These are phyloP conservation scores for Lasiodiplodia citricola DNA, from an alignment of 2,329 filamentous ascomycete species.

Conservation along the genomic window DNA sequence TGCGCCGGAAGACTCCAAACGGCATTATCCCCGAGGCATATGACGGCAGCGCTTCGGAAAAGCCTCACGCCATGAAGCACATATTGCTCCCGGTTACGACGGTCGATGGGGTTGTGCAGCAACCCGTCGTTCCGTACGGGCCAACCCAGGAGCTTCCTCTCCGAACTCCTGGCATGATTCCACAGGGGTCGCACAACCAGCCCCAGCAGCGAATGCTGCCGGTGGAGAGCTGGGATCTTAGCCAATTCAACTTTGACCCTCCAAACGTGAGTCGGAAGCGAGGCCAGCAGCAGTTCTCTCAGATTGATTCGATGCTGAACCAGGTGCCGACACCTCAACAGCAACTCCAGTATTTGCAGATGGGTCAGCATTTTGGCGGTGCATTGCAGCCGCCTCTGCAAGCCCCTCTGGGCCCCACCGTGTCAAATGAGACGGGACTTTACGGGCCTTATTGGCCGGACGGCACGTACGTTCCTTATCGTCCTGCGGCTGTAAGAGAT, in stretches of 20 bases:
- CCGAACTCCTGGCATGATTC: slow-evolving; percentile 35
- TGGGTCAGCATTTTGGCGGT: slow-evolving; percentile 39
- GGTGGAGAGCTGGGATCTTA: slow-evolving; percentile 12
- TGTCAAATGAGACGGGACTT: slow-evolving; percentile 48
- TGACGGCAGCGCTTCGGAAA: slow-evolving; percentile 75
- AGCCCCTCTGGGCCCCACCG: slow-evolving; percentile 44
- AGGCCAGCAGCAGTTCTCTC: slow-evolving; percentile 53
- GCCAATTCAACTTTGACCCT: slow-evolving; percentile 17
- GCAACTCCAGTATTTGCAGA: slow-evolving; percentile 57
- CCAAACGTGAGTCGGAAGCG: slow-evolving; percentile 41
- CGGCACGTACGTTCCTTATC: slow-evolving; percentile 47
- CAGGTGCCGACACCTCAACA: slow-evolving; percentile 63
- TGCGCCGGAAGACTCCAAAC: slow-evolving; percentile 90
- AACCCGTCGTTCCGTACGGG: slow-evolving; percentile 36
- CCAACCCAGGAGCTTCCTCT: slow-evolving; percentile 45
- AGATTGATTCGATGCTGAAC: slow-evolving; percentile 66
- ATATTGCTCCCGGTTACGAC: slow-evolving; percentile 71
- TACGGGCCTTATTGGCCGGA: slow-evolving; percentile 50
- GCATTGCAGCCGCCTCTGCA: slow-evolving; percentile 42
- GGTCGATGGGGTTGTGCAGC: slow-evolving; percentile 41
- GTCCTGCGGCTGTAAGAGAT: slow-evolving; percentile 47
- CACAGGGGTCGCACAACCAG: slow-evolving; percentile 12
- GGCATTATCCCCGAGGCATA: slow-evolving; percentile 93
- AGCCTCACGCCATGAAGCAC: slow-evolving; percentile 81
- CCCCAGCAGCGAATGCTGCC: slow-evolving; percentile 13